Base-by-base conservation (phyloP, 768 basidiomycete species). In the Pleurotus cornucopiae region DNA sequence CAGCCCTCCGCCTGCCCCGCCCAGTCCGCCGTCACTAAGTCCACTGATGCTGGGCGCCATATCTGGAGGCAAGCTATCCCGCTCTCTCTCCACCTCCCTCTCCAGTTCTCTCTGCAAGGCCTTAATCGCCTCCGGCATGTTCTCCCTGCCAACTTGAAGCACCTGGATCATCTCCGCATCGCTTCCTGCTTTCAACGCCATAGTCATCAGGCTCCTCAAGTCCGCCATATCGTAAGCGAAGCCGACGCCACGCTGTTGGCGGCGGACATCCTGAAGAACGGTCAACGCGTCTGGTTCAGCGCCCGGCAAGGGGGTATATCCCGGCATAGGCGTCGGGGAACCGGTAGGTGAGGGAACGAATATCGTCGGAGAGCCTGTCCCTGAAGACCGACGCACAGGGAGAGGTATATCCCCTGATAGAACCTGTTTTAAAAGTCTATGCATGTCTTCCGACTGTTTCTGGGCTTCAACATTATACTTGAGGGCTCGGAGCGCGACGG, bases 61-160 rank as follows among this genome's bases (percentile, higher is more conserved):
- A 11, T 25, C 30, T 40, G 41, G 41, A 6, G 41, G 41, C 41
- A 44, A 44, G 5, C 66, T 63, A 6, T 63, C 49, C 59, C 57
- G 61, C 12, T 63, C 51, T 58, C 57, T 61, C 55, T 72, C 74
- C 43, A 74, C 69, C 54, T 76, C 74, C 16, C 64, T 61, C 71
- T 85, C 84, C 49, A 89, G 71, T 13, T 82, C 83, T 20, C 89
- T 71, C 69, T 89, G 89, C 14, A 92, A 74, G 3, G 89, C 85
- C 71, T 89, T 89, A 66, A 91, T 83, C 11, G 88, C 88, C 67
- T 92, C 90, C 1, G 86, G 85, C 79, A 89, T 85, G 66, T 89
- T 86, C 45, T 82, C 80, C 46, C 82, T 72, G 34, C 76, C 76
- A 44, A 86, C 79, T 60, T 87, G 81, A 40, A 90, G 71, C 1